Conservation (phyloP, 164 flowering plant genomes). For the grape (Vitis vinifera) region DNA sequence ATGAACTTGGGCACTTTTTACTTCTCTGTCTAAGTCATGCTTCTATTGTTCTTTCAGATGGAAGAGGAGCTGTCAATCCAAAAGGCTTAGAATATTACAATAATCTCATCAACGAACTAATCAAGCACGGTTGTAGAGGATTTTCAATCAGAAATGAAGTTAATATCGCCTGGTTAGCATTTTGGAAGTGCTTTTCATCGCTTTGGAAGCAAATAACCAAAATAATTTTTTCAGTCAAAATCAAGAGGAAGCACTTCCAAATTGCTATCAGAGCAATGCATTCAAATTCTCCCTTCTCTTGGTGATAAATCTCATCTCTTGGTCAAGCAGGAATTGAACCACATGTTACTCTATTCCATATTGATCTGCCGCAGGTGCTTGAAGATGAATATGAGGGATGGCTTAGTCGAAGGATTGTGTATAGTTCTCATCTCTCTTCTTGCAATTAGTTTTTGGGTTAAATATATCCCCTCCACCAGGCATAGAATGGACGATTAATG, state of each 20-base stretch:
- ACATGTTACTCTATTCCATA: slow-evolving; percentile 18
- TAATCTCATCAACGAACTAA: slow-evolving; percentile 42
- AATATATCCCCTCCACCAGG: not conserved
- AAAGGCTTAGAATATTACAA: slow-evolving; percentile 44
- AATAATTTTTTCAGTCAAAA: no score
- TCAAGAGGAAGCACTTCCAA: no score
- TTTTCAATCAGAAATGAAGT: not conserved
- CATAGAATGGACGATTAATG: no score
- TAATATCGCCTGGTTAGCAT: not conserved
- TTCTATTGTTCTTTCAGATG: slow-evolving; percentile 24
- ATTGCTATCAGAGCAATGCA: no score
- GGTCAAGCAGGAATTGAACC: slow-evolving; percentile 16
- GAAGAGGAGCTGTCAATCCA: slow-evolving; percentile 42
- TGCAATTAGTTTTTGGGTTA: not conserved
- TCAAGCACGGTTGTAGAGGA: slow-evolving; percentile 16
- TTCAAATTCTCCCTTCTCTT: no score
- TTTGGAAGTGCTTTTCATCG: not conserved
- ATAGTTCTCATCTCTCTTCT: not conserved
- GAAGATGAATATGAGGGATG: slow-evolving; percentile 24
- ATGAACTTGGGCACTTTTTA: not conserved
- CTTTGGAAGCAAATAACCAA: not conserved
- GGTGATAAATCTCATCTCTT: no score
- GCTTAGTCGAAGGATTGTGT: slow-evolving; percentile 20
- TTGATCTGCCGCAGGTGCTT: not conserved
- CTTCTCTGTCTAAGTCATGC: not conserved